Conservation (phyloP, 805 yeast genomes). For the Cyberlindnera euphorbiae region DNA sequence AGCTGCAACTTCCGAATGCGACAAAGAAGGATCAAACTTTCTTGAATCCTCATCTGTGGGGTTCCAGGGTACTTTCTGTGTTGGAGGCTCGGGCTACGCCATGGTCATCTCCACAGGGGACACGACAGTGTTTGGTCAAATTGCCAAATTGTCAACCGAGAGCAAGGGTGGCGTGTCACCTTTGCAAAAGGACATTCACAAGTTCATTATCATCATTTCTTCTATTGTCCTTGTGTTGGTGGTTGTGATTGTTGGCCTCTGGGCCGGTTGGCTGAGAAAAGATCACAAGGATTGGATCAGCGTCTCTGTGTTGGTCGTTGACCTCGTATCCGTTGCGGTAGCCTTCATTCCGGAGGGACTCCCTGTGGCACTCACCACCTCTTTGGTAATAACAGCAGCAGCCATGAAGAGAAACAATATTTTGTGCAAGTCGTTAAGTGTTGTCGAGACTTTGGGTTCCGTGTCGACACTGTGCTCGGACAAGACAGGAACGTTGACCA, state of each 20-base stretch:
- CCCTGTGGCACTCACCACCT: constrained; percentile 48
- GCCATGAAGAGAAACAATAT: constrained; percentile 41
- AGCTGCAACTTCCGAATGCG: constrained; percentile 28
- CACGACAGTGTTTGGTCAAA: constrained; percentile 41
- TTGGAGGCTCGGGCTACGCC: constrained; percentile 40
- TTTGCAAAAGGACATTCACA: constrained; percentile 36
- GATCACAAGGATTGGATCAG: constrained; percentile 37
- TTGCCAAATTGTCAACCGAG: constrained; percentile 37
- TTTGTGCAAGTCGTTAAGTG: constrained; percentile 40
- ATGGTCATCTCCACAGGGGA: constrained; percentile 42
- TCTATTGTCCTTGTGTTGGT: constrained; percentile 26
- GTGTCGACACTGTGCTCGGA: constrained; percentile 43
- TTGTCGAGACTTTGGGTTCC: constrained; percentile 54
- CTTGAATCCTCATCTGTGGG: constrained; percentile 40
- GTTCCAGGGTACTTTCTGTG: constrained; percentile 41
- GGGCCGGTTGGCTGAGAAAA: constrained; percentile 41
- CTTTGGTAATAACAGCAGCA: constrained; percentile 42
- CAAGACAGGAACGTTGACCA: constrained; percentile 45
- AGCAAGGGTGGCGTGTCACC: constrained; percentile 39
- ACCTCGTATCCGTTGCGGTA: constrained; percentile 41
- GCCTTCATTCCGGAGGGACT: constrained; percentile 50
- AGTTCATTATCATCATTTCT: constrained; percentile 30
- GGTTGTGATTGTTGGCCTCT: constrained; percentile 32
- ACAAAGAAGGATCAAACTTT: constrained; percentile 32
- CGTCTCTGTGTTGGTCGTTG: constrained; percentile 37